Conservation (phyloP, 805 yeast genomes). For the Nakazawaea ishiwadae region DNA sequence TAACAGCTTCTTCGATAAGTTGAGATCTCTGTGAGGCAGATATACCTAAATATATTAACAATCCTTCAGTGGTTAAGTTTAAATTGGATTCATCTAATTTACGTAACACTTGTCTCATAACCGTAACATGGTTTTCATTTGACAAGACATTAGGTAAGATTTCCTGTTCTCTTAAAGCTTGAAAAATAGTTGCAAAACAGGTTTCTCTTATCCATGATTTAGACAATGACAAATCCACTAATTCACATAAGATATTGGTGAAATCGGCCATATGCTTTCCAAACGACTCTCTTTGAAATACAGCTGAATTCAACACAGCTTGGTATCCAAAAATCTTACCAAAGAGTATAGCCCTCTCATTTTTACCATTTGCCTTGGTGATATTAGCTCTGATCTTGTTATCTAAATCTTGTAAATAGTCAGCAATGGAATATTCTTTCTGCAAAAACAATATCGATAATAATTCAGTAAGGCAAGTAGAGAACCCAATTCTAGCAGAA, state of each 20-base stretch:
- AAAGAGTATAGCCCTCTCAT: conserved; percentile 72
- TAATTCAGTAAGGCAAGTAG: conserved; percentile 79
- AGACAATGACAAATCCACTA: conserved; percentile 52
- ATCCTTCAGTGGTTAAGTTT: conserved; percentile 71
- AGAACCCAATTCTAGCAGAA: conserved; percentile 81
- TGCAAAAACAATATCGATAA: conserved; percentile 28
- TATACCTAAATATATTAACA: conserved; percentile 62
- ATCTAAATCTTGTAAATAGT: conserved; percentile 31
- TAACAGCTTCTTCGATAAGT: conserved; percentile 16
- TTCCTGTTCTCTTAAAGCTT: conserved; percentile 32
- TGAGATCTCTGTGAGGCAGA: conserved; percentile 25
- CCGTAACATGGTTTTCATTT: conserved; percentile 1
- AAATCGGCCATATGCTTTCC: conserved; percentile 25
- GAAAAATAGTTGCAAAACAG: conserved; percentile 64
- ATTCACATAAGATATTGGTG: conserved; percentile 34
- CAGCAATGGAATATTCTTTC: conserved; percentile 30
- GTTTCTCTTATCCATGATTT: conserved; percentile 90
- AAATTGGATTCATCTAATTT: conserved; percentile 48
- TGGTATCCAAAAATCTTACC: conserved; percentile 86
- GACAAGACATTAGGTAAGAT: conserved; percentile 19
- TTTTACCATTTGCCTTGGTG: conserved; percentile 56
- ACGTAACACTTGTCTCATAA: conserved; percentile 24
- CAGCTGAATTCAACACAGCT: conserved; percentile 55
- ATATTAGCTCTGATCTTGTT: conserved; percentile 33
- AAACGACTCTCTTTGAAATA: conserved; percentile 26